These are phyloP conservation scores for Didymella exigua DNA, from an alignment of 2,329 filamentous ascomycete genomes.

Conservation along the genomic window DNA sequence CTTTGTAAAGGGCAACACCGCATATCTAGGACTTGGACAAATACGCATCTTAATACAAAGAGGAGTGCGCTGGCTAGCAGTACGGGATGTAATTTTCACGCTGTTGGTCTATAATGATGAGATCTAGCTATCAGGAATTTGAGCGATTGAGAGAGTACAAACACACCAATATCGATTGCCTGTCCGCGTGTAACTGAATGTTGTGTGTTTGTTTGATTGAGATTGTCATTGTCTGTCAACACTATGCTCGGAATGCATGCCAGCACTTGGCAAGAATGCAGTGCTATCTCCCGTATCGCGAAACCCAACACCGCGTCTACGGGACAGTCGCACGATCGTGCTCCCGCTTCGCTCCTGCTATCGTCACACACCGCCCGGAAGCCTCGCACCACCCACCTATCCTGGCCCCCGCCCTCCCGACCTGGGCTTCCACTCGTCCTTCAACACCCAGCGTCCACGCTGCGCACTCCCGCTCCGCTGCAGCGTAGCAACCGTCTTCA, in stretches of 20 bases:
- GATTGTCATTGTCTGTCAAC: neutral
- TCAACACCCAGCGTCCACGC: constrained; percentile 63
- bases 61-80: constrained; percentile 7
- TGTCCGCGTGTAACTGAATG: neutral
- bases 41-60: constrained; percentile 21
- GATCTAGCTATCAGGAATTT: constrained; percentile 1
- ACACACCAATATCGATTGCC: neutral
- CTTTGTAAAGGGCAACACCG: neutral
- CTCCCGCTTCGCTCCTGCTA: neutral
- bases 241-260: constrained; percentile 16
- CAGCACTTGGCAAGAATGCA: constrained; percentile 28
- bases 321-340: neutral
- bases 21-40: constrained; percentile 10
- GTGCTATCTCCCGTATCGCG: constrained; percentile 6
- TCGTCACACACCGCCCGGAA: neutral
- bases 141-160: neutral
- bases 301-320: neutral
- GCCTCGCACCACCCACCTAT: neutral
- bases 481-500: constrained; percentile 76
- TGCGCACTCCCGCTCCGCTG: constrained; percentile 60
- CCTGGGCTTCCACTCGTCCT: constrained; percentile 55
- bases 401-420: neutral
- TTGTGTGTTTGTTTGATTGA: neutral
- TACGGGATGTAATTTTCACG: constrained; percentile 14
- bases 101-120: constrained; percentile 12